Evolutionary conservation across 2,329 filamentous ascomycete genomes (phyloP).

Genomic region (Apiospora aurea): DNA sequence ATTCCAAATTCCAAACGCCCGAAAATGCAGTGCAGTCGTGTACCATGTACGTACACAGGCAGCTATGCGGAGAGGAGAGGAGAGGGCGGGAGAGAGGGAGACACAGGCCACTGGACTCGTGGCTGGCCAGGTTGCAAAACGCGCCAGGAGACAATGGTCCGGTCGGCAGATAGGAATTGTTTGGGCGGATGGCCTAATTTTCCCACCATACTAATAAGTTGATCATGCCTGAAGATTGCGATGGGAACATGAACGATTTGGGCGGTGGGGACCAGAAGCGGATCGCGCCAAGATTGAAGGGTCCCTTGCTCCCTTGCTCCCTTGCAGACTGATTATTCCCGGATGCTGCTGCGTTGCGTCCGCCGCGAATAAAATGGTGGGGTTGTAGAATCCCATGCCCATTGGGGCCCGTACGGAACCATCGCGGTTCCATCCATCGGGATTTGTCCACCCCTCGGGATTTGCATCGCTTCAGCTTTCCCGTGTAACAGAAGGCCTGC

Average conservation of each 20-base stretch:
- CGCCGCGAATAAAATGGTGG: background rate
- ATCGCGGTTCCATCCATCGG: conserved; percentile 5
- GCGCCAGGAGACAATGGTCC: conserved; percentile 7
- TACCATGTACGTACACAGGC: background rate
- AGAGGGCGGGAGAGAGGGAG: background rate
- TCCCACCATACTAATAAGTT: conserved; percentile 10
- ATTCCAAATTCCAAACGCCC: background rate
- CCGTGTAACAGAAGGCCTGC: background rate
- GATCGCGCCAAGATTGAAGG: conserved; percentile 18
- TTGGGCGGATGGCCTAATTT: conserved; percentile 1
- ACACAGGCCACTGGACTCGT: too few relatives aligned
- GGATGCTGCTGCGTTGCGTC: conserved; percentile 10
- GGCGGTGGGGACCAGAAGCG: background rate
- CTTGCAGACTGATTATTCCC: conserved; percentile 13
- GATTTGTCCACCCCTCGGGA: background rate
- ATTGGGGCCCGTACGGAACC: background rate
- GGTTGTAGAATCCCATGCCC: conserved; percentile 5
- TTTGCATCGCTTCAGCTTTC: background rate
- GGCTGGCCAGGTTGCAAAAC: background rate
- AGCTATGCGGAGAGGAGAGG: background rate
- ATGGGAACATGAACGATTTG: conserved; percentile 1
- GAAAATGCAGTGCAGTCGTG: background rate
- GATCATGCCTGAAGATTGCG: conserved; percentile 14
- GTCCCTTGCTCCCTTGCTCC: conserved; percentile 9
- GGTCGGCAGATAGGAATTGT: background rate